A percentile compares a stretch with the other conserved stretches of the same genome.
Evolutionary conservation across 768 basidiomycete genomes (phyloP).

Genomic region (Lentinus tigrinus): DNA sequence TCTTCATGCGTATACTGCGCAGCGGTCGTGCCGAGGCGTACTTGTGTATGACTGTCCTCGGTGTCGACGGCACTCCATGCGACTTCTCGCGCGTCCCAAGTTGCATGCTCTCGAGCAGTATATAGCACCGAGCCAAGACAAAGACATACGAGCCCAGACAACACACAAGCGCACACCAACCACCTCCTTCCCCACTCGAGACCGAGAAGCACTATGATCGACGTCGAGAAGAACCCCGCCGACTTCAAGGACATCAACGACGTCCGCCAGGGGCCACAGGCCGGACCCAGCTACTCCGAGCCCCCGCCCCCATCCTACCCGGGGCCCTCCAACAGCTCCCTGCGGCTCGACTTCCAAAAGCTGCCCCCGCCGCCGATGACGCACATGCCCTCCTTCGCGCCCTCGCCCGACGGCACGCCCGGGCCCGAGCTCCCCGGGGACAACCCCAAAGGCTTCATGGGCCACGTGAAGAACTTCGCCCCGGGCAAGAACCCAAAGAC

Average conservation of each 20-base stretch:
- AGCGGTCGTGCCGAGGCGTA: background rate
- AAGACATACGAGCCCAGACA: no score
- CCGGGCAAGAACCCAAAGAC: background rate
- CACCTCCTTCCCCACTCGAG: no score
- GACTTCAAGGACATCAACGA: no score
- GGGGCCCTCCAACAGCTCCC: background rate
- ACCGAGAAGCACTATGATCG: no score
- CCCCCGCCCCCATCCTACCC: background rate
- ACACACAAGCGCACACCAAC: no score
- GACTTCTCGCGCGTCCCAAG: no score
- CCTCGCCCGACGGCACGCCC: no score
- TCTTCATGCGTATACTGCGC: no score
- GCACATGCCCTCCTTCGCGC: background rate
- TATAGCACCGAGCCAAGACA: no score
- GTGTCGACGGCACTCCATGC: background rate
- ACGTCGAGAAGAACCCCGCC: no score
- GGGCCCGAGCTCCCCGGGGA: background rate
- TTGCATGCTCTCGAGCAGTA: no score
- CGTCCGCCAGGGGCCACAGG: no score
- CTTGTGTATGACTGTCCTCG: background rate
- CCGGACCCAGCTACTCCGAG: background rate
- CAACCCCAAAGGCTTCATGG: background rate
- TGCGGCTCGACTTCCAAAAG: background rate
- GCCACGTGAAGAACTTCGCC: background rate
- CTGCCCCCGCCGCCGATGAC: background rate